Evolutionary conservation across 768 basidiomycete genomes (phyloP), one percentile per base, ranked within the genome.

Genomic region (Dentipellis sp.): DNA sequence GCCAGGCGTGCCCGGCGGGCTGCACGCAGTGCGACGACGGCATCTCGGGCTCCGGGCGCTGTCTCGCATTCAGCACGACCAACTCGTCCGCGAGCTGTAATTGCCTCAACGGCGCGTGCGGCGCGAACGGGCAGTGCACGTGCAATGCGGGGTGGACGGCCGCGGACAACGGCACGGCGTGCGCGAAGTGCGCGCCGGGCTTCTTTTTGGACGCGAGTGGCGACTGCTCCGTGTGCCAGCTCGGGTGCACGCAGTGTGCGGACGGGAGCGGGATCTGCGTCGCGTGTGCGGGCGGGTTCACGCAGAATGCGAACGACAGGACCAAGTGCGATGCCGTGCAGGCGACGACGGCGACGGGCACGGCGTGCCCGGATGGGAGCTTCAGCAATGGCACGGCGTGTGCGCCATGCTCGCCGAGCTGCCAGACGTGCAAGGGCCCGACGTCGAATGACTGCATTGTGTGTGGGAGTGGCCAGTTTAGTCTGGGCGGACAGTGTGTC

Each of bases 201-300:
- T 94, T 89, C 70, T 94, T 89, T 75, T 73, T 82, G 0, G 78
- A 72, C 9, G 90, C 88, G 5, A 84, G 86, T 63, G 94, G 91
- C 66, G 73, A 83, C 46, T 62, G 61, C 19, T 10, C 57, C 84
- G 88, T 87, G 49, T 94, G 91, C 68, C 71, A 80, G 50, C 73
- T 84, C 2, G 88, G 88, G 10, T 94, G 92, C 64, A 69, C 78
- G 0, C 66, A 78, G 60, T 94, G 92, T 64, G 78, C 84, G 0
- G 77, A 82, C 66, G 72, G 72, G 34, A 81, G 80, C 1, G 92
- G 88, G 2, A 75, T 78, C 42, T 95, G 92, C 64, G 75, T 82
- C 19, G 67, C 82, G 35, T 94, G 93, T 75, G 77, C 78, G 61
- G 62, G 75, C n/a, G 82, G 83, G 2, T 88, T 86, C 63, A 84